Conservation (phyloP, 306 rosid species). For the Pueraria montana region DNA sequence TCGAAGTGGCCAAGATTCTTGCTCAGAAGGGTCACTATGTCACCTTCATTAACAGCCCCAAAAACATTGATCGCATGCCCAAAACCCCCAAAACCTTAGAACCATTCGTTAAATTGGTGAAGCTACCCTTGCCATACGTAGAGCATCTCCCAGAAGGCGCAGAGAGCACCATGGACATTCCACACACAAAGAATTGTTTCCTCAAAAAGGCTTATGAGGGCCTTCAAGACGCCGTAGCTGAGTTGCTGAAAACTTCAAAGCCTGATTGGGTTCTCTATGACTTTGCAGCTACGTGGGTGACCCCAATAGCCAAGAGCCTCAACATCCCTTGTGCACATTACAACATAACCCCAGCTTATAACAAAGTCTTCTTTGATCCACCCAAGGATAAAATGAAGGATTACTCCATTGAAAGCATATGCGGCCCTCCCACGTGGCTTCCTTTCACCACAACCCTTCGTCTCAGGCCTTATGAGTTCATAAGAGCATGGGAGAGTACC, state of each 20-base stretch:
- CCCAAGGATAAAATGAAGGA: conserved; percentile 29
- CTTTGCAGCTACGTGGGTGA: conserved; percentile 50
- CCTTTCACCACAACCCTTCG: conserved; percentile 44
- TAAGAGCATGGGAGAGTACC: neutral
- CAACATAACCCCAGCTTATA: conserved; percentile 54
- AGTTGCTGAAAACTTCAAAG: conserved; percentile 42
- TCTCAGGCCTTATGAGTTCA: conserved; percentile 43
- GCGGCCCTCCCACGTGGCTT: conserved; percentile 54
- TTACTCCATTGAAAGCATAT: conserved; percentile 19
- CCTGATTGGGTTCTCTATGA: conserved; percentile 72
- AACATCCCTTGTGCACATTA: conserved; percentile 52
- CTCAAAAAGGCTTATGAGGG: conserved; percentile 58
- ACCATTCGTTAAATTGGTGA: conserved; percentile 43
- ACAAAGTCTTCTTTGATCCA: conserved; percentile 52
- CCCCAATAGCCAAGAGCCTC: conserved; percentile 33
- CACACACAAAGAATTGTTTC: conserved; percentile 30
- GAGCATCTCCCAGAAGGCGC: conserved; percentile 57
- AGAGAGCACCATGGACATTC: conserved; percentile 62
- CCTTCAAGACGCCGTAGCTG: conserved; percentile 45
- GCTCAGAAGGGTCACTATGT: conserved; percentile 66
- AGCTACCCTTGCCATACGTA: conserved; percentile 51
- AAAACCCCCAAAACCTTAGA: conserved; percentile 51
- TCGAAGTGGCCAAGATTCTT: conserved; percentile 64
- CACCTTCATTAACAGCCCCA: conserved; percentile 64
- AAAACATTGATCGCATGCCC: conserved; percentile 65